phyloP scores from a whole-genome alignment of 257 asterid species.

The Henckelia pumila region DNA sequence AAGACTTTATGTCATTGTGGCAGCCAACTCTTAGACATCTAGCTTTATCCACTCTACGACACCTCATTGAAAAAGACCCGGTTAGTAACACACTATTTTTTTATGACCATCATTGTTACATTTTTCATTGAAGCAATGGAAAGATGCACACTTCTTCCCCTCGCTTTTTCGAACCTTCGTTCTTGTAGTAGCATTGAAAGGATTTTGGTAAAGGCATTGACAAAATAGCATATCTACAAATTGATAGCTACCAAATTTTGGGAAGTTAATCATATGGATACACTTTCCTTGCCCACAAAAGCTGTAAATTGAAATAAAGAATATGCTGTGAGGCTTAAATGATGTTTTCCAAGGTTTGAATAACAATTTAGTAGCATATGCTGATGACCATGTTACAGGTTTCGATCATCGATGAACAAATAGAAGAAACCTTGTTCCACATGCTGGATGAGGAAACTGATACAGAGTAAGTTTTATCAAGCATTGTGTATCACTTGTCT shows the following conservation, averaged over 20 bases:
- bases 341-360: conserved; percentile 20
- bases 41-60: conserved; percentile 91
- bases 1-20: conserved; percentile 31
- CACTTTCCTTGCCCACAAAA: conserved; percentile 14
- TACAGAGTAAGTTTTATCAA: conserved; percentile 64
- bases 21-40: conserved; percentile 94
- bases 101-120: not conserved
- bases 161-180: conserved; percentile 5
- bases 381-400: conserved; percentile 45
- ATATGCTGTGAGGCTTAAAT: conserved; percentile 8
- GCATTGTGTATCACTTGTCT: conserved; percentile 14
- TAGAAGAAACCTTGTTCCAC: conserved; percentile 90
- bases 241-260: conserved; percentile 5
- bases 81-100: conserved; percentile 45
- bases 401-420: conserved; percentile 75
- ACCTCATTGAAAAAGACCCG: conserved; percentile 97
- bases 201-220: conserved; percentile 4
- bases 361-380: conserved; percentile 24
- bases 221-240: conserved; percentile 16
- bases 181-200: conserved; percentile 9
- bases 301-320: conserved; percentile 1
- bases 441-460: conserved; percentile 99
- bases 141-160: conserved; percentile 4
- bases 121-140: conserved; percentile 15
- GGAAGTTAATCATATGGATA: conserved; percentile 15